These are phyloP conservation scores for Abrus precatorius DNA, from an alignment of 306 rosid species.

Conservation along the genomic window DNA sequence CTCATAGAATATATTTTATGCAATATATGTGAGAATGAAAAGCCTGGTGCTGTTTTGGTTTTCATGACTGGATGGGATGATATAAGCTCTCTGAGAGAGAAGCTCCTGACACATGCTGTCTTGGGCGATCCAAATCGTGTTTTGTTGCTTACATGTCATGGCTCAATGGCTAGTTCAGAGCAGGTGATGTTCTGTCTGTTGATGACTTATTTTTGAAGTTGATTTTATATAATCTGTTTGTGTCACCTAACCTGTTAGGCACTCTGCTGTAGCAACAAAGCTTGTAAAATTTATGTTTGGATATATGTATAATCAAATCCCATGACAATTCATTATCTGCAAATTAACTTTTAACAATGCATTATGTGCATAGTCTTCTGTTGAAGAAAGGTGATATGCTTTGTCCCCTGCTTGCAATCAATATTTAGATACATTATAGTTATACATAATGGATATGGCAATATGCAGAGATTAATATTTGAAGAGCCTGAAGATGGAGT, in stretches of 20 bases:
- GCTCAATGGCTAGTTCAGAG: slow-evolving; percentile 95
- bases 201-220: slow-evolving; percentile 25
- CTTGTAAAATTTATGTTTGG: slow-evolving; percentile 13
- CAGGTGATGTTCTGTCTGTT: slow-evolving; percentile 68
- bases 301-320: background rate
- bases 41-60: slow-evolving; percentile 90
- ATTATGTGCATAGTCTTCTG: slow-evolving; percentile 15
- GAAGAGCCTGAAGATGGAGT: slow-evolving; percentile 81
- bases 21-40: slow-evolving; percentile 81
- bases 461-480: slow-evolving; percentile 90
- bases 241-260: background rate
- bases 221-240: background rate
- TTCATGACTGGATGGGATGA: slow-evolving; percentile 99
- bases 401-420: slow-evolving; percentile 30
- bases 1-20: slow-evolving; percentile 81
- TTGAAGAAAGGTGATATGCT: slow-evolving; percentile 7
- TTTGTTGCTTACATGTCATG: slow-evolving; percentile 89
- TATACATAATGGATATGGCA: slow-evolving; percentile 43
- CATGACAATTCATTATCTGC: background rate
- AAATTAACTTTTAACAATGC: slow-evolving; percentile 22
- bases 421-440: slow-evolving; percentile 37
- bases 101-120: slow-evolving; percentile 72
- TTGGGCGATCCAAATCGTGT: slow-evolving; percentile 82
- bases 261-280: background rate
- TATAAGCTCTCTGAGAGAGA: slow-evolving; percentile 85